Percentiles rank a stretch among this genome's conserved stretches.
Evolutionary conservation across 192 early-diverging fungal species (phyloP).

Genomic region (Phycomyces blakesleeanus): DNA sequence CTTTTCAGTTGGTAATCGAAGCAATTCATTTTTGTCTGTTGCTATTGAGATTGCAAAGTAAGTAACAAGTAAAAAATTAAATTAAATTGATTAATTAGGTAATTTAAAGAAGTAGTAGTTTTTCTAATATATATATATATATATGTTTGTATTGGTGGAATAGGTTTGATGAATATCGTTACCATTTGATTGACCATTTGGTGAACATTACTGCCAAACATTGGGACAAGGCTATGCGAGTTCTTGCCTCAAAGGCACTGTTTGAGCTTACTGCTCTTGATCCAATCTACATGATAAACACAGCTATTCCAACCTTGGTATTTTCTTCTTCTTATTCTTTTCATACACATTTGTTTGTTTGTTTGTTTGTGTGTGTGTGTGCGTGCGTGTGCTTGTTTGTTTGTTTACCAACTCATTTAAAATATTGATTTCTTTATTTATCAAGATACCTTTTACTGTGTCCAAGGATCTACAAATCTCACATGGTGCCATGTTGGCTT

Average conservation of each 20-base stretch:
- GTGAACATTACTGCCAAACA: slow-evolving; percentile 64
- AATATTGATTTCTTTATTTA: not conserved
- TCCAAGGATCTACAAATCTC: slow-evolving; percentile 47
- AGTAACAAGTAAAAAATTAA: too few relatives aligned
- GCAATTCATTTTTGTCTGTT: slow-evolving; percentile 67
- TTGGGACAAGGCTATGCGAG: slow-evolving; percentile 85
- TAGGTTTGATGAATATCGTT: slow-evolving; percentile 74
- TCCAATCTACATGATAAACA: slow-evolving; percentile 47
- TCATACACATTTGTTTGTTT: too few relatives aligned
- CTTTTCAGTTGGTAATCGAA: slow-evolving; percentile 84
- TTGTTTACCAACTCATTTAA: too few relatives aligned
- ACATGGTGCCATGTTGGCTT: slow-evolving; percentile 60
- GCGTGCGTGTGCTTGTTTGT: too few relatives aligned
- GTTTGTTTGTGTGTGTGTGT: too few relatives aligned
- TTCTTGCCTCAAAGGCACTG: slow-evolving; percentile 73
- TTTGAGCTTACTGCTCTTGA: slow-evolving; percentile 58
- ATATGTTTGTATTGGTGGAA: too few relatives aligned
- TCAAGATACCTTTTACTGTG: slow-evolving; percentile 46
- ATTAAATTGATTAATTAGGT: too few relatives aligned
- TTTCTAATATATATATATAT: too few relatives aligned
- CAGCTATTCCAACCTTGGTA: slow-evolving; percentile 60
- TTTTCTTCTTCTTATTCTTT: not conserved
- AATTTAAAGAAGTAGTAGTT: too few relatives aligned
- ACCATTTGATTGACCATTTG: slow-evolving; percentile 70
- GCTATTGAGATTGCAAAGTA: slow-evolving; percentile 72